Conservation (phyloP, 345 rosid species). For the Salix purpurea region DNA sequence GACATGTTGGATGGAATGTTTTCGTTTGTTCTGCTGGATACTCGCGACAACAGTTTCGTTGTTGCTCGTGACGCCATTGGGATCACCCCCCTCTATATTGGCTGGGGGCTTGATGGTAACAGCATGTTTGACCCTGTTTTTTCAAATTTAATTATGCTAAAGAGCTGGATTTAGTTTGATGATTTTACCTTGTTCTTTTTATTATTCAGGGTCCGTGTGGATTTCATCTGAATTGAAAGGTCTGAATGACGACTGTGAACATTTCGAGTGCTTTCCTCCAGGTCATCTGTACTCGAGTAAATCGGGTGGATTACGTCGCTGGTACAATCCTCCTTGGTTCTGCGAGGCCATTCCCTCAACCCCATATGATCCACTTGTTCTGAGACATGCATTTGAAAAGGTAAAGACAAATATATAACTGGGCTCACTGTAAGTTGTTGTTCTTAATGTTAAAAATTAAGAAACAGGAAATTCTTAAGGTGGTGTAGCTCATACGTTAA, state of each 20-base stretch:
- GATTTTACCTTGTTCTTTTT: background rate
- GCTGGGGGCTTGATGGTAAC: slow-evolving; percentile 90
- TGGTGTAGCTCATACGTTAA: background rate
- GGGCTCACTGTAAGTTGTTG: background rate
- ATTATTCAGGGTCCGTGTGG: slow-evolving; percentile 66
- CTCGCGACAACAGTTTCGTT: slow-evolving; percentile 72
- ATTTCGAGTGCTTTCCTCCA: slow-evolving; percentile 80
- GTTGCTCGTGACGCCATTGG: slow-evolving; percentile 96
- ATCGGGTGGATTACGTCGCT: slow-evolving; percentile 54
- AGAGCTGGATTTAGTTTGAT: background rate
- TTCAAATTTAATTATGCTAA: background rate
- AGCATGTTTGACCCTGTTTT: background rate
- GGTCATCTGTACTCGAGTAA: slow-evolving; percentile 94
- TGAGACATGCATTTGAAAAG: slow-evolving; percentile 65
- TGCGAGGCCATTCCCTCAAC: slow-evolving; percentile 57
- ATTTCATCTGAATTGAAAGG: slow-evolving; percentile 86
- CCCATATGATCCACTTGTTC: slow-evolving; percentile 74
- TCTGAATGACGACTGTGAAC: slow-evolving; percentile 83
- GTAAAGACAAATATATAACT: slow-evolving; percentile 27
- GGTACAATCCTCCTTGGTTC: slow-evolving; percentile 95
- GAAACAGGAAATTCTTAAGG: background rate
- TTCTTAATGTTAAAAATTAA: background rate
- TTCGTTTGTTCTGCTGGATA: slow-evolving; percentile 85
- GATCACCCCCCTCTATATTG: slow-evolving; percentile 85
- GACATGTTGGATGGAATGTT: slow-evolving; percentile 93